phyloP scores from a whole-genome alignment of 2,329 filamentous ascomycete genomes.

The Claviceps cyperi region DNA sequence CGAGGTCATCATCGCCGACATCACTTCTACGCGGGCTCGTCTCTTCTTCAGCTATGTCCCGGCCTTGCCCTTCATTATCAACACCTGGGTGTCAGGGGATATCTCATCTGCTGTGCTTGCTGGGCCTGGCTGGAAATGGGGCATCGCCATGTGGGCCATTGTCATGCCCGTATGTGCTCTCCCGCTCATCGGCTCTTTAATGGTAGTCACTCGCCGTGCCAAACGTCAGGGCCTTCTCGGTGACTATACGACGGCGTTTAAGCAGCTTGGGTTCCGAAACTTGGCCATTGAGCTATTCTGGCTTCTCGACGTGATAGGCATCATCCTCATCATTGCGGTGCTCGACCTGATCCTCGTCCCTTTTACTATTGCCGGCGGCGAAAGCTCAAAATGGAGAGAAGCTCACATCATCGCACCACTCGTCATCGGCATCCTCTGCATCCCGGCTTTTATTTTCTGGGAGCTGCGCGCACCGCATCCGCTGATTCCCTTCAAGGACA shows the following conservation, averaged over 20 bases:
- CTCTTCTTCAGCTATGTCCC: slow-evolving; percentile 46
- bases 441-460: slow-evolving; percentile 41
- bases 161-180: slow-evolving; percentile 45
- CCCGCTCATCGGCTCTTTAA: slow-evolving; percentile 43
- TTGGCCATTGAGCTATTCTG: slow-evolving; percentile 34
- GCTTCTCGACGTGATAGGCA: slow-evolving; percentile 40
- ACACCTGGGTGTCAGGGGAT: slow-evolving; percentile 46
- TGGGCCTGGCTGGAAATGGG: slow-evolving; percentile 43
- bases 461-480: slow-evolving; percentile 43
- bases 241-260: slow-evolving; percentile 9
- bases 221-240: slow-evolving; percentile 30
- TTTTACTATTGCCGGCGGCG: slow-evolving; percentile 37
- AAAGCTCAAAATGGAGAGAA: slow-evolving; percentile 32
- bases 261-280: slow-evolving; percentile 24
- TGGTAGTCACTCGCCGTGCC: slow-evolving; percentile 42
- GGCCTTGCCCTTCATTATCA: slow-evolving; percentile 48
- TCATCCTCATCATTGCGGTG: slow-evolving; percentile 40
- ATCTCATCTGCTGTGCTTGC: slow-evolving; percentile 36
- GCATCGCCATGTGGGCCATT: slow-evolving; percentile 52
- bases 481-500: slow-evolving; percentile 39
- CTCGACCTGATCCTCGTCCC: slow-evolving; percentile 48
- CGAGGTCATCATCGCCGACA: slow-evolving; percentile 53
- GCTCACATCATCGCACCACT: slow-evolving; percentile 39
- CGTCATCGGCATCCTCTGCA: slow-evolving; percentile 40
- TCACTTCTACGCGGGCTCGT: slow-evolving; percentile 49